Percentiles rank a stretch among this genome's conserved stretches.
Conservation (phyloP, 2,329 filamentous ascomycete species). For the Sphaerulina populicola region DNA sequence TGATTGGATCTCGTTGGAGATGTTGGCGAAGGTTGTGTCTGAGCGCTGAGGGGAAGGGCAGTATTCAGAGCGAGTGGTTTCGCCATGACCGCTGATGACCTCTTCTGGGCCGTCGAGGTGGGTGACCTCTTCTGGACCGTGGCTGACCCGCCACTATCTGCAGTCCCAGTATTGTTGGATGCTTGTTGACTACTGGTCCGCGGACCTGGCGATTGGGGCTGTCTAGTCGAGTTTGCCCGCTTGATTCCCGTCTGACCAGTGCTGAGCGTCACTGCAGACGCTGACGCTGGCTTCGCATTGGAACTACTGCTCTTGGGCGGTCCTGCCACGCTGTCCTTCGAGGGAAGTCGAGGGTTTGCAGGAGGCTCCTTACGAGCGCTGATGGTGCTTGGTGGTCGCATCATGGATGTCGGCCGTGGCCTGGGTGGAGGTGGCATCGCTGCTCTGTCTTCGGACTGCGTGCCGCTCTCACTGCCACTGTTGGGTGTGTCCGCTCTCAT, state of each 20-base stretch:
- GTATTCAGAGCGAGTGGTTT: slow-evolving; percentile 18
- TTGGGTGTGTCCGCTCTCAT: slow-evolving; percentile 21
- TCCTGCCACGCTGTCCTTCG: slow-evolving; percentile 12
- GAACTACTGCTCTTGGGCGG: slow-evolving; percentile 9
- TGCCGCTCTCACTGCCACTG: slow-evolving; percentile 11
- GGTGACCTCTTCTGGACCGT: slow-evolving; percentile 8
- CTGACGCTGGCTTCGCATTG: slow-evolving; percentile 5
- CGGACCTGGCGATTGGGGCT: slow-evolving; percentile 20
- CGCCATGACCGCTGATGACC: slow-evolving; percentile 17
- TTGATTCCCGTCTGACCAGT: slow-evolving; percentile 11
- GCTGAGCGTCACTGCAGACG: neutral
- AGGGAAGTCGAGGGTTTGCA: slow-evolving; percentile 16
- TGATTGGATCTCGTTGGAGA: slow-evolving; percentile 22
- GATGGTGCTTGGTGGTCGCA: slow-evolving; percentile 18
- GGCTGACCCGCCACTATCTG: slow-evolving; percentile 3
- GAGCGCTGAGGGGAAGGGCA: slow-evolving; percentile 4
- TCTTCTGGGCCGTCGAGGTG: slow-evolving; percentile 19
- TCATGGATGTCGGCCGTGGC: slow-evolving; percentile 17
- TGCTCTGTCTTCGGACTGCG: slow-evolving; percentile 16
- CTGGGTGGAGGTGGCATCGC: slow-evolving; percentile 28
- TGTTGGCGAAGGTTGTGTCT: slow-evolving; percentile 13
- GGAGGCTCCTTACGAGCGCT: slow-evolving; percentile 11
- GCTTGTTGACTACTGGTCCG: slow-evolving; percentile 13
- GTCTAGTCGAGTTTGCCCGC: slow-evolving; percentile 22
- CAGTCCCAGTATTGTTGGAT: slow-evolving; percentile 12